Conservation (phyloP, 441 rosid genomes). For the Aleurites moluccanus region DNA sequence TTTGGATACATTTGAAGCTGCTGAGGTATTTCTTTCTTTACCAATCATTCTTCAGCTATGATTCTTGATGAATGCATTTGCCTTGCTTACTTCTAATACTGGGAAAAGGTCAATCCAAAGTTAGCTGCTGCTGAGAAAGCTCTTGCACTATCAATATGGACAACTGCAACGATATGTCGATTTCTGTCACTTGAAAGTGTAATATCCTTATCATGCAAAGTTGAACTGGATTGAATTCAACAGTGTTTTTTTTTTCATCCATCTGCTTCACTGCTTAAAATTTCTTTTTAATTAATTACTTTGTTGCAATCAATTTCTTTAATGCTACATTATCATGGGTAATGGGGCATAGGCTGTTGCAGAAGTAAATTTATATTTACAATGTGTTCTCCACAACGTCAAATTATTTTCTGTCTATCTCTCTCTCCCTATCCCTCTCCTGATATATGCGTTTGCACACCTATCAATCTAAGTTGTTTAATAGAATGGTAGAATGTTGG, state of each 20-base stretch:
- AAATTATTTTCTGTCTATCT: too few relatives aligned
- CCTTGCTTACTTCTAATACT: slow-evolving; percentile 28
- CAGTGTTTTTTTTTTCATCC: neutral
- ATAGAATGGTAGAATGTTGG: neutral
- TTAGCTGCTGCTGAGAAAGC: slow-evolving; percentile 93
- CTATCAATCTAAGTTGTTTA: neutral
- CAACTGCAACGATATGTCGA: slow-evolving; percentile 93
- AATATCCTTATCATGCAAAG: slow-evolving; percentile 33
- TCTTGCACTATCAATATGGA: slow-evolving; percentile 84
- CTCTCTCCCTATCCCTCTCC: too few relatives aligned
- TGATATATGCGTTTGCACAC: too few relatives aligned
- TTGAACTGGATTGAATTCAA: slow-evolving; percentile 15
- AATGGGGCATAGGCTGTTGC: neutral
- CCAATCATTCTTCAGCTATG: slow-evolving; percentile 16
- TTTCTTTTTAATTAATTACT: neutral
- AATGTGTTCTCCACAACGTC: too few relatives aligned
- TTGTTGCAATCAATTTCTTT: neutral
- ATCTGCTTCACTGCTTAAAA: neutral
- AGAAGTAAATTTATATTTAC: neutral
- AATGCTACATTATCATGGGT: too few relatives aligned
- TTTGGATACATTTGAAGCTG: slow-evolving; percentile 47
- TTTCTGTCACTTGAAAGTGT: slow-evolving; percentile 93
- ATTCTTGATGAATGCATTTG: slow-evolving; percentile 20
- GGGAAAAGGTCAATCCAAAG: slow-evolving; percentile 61
- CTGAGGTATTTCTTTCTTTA: slow-evolving; percentile 53